Evolutionary conservation across 441 rosid genomes (phyloP), one percentile per base, ranked within the genome.

Genomic region (Euphorbia schlechtendalii): DNA sequence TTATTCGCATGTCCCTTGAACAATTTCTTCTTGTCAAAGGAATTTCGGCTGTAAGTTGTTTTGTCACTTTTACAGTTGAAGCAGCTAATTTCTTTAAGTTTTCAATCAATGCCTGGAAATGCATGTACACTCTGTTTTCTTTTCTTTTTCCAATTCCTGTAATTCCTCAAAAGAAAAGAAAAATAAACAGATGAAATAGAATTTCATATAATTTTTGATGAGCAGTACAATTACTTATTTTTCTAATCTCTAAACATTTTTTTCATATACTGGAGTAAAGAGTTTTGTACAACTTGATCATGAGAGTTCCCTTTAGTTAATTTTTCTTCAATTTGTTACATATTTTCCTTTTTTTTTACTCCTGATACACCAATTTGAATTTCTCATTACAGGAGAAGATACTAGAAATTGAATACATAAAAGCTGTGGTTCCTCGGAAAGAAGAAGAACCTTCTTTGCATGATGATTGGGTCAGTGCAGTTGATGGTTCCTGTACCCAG

Each of bases 391-490:
- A 95, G 99, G 99, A 95, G 79, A 84, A 79, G 73, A 78, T 83
- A 70, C 64, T 95, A 82, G 99, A 95, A 81, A 88, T 94, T 69
- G 99, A 95, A 63, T 95, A 89, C 77, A 79, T 88, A 40, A 86
- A 84, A 75, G 98, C 92, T 48, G 95, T 95, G 65, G 83, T 76
- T 13, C 97, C 96, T 46, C 76, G 93, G 58, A 89, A 81, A 72
- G 91, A 92, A 81, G 98, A 92, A 64, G 84, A 82, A 24, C 89
- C 89, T 55, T 88, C 85, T 15, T 81, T 82, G 34, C 98, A 95
- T 83, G 97, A 95, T 77, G 99, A 95, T 62, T 92, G 98, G 99
- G 98, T 95, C 66, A 95, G 97, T 76, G 92, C 98, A 4, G 92
- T 89, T 30, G 86, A 86, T 70, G 98, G 94, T 66, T 87, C 92